These are phyloP conservation scores for Chrysosporium keratinophilum DNA, from an alignment of 2,329 filamentous ascomycete species.

Conservation along the genomic window DNA sequence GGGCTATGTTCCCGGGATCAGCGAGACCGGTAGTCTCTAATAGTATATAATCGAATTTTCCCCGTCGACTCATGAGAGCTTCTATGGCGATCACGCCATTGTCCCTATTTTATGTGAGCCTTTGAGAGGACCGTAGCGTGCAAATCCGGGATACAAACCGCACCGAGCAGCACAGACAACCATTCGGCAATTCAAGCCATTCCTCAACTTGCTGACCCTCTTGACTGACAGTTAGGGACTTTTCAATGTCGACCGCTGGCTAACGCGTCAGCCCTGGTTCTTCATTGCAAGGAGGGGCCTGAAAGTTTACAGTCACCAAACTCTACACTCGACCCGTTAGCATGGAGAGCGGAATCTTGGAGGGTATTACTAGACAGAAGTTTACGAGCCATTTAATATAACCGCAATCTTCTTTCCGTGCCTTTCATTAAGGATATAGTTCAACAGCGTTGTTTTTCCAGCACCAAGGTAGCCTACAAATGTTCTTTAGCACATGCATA, in stretches of 20 bases:
- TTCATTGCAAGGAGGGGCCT: conserved; percentile 24
- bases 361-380: background rate
- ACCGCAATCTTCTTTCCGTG: conserved; percentile 98
- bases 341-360: background rate
- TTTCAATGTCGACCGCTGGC: conserved; percentile 83
- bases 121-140: background rate
- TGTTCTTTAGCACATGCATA: conserved; percentile 1
- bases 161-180: conserved; percentile 95
- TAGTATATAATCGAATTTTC: conserved; percentile 93
- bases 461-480: conserved; percentile 76
- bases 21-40: conserved; percentile 93
- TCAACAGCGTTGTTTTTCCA: conserved; percentile 88
- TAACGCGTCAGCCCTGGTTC: background rate
- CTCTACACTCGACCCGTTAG: conserved; percentile 42
- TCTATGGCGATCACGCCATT: conserved; percentile 90
- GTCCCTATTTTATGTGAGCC: conserved; percentile 48
- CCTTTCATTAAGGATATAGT: conserved; percentile 88
- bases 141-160: conserved; percentile 49
- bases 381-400: conserved; percentile 69
- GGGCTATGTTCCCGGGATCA: conserved; percentile 89
- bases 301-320: conserved; percentile 66
- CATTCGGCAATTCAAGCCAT: conserved; percentile 93
- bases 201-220: conserved; percentile 74
- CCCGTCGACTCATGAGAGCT: conserved; percentile 85
- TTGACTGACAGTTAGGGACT: conserved; percentile 82